Base-by-base conservation (phyloP, 257 asterid species). In the Cinchona pubescens region DNA sequence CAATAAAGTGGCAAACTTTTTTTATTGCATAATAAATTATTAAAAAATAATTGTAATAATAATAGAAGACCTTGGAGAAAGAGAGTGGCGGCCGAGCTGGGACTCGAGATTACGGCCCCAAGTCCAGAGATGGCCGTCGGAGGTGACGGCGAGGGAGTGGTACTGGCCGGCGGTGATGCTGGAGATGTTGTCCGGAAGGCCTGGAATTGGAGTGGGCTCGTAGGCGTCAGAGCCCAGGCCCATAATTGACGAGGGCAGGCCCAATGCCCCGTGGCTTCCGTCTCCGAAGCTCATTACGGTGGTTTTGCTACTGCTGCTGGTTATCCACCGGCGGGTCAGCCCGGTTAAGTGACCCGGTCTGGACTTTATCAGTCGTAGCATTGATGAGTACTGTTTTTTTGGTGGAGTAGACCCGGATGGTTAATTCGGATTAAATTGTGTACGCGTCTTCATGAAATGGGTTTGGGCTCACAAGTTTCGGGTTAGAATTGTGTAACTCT, bases 281-380 rank as follows among this genome's bases (percentile, higher is more conserved):
- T 94, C 99, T 7, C 99, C 98, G 83, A 90, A 94, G 92, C 97
- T 88, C 92, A 90, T 68, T 34, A 92, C 96, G 7, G 89, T 83
- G 51, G 88, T 72, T 75, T 80, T 78, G 73, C 11, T 23, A 13
- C n/a, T 45, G 30, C 58, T 13, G 79, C 58, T n/a, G 75, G 76
- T 64, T 79, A 88, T 76, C 86, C 89, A 88, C 65, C 96, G 89
- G 85, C 91, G 86, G 83, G 67, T 69, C 78, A 61, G 75, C 67
- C 87, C 75, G 83, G 59, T 18, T 45, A 74, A 30, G 45, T 62
- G 77, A 69, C 75, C 82, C 79, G 80, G 30, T n/a, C 14, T 46
- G 65, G 45, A 65, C 70, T 75, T 75, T 18, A 88, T 12, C 49
- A 84, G 68, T 64, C 82, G 86, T 7, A 75, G 74, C 87, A 80